Evolutionary conservation across 768 basidiomycete genomes (phyloP).

Genomic region (Collybia nuda): DNA sequence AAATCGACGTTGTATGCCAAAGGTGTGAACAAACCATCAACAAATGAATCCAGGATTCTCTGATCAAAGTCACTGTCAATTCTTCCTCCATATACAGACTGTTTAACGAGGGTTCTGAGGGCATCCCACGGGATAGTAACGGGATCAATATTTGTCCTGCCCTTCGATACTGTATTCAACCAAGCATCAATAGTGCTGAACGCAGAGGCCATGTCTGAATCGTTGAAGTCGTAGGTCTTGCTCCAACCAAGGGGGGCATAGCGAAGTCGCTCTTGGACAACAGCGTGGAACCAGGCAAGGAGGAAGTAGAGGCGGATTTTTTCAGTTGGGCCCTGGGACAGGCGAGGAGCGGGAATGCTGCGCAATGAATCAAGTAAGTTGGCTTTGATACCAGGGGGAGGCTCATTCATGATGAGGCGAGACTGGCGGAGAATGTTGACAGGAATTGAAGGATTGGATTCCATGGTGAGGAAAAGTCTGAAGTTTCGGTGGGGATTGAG

Average conservation of each 20-base stretch:
- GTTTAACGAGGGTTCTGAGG: conserved; percentile 88
- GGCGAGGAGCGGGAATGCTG: conserved; percentile 66
- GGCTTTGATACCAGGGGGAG: conserved; percentile 95
- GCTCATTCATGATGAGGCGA: conserved; percentile 97
- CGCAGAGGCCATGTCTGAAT: conserved; percentile 94
- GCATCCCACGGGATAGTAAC: conserved; percentile 94
- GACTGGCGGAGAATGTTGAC: conserved; percentile 97
- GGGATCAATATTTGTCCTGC: conserved; percentile 90
- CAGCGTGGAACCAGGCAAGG: conserved; percentile 98
- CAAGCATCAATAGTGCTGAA: conserved; percentile 91
- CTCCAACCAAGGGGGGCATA: conserved; percentile 98
- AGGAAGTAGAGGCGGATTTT: conserved; percentile 94
- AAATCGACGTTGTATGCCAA: conserved; percentile 93
- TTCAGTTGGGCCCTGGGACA: conserved; percentile 87
- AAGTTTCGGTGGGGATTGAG: conserved; percentile 87
- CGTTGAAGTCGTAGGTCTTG: conserved; percentile 97
- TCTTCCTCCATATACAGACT: conserved; percentile 93
- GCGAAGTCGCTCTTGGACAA: conserved; percentile 94
- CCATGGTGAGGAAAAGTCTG: conserved; percentile 98
- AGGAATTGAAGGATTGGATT: conserved; percentile 91
- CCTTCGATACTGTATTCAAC: conserved; percentile 79
- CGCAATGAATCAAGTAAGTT: conserved; percentile 90
- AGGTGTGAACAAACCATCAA: conserved; percentile 86
- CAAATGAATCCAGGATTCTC: conserved; percentile 88
- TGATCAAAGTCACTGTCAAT: conserved; percentile 97